Evolutionary conservation across 805 yeast genomes (phyloP), one percentile per base, ranked within the genome.

Genomic region (Blastobotrys americana): DNA sequence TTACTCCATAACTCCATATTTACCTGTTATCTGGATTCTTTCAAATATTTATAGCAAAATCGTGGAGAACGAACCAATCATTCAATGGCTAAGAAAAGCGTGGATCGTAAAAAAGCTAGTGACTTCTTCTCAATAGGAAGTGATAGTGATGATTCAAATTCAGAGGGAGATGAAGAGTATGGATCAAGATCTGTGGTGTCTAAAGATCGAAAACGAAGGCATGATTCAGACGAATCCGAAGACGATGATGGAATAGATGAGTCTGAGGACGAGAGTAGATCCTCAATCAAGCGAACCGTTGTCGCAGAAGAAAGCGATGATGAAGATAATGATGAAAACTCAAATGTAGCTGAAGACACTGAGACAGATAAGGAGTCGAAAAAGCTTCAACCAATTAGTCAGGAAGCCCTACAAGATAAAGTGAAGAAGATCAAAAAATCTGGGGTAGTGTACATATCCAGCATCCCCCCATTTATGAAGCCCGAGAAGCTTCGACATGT

Each of bases 381-480:
- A n/a, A n/a, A n/a, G n/a, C n/a, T n/a, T 21, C 15, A 15, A 5
- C 39, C 19, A 28, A 37, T 63, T 33, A 48, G 64, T 5, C 50
- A 55, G 34, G 68, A 66, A 35, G 58, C 70, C 55, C 47, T 58
- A 41, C 57, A 61, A 38, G 56, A 65, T 47, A 51, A 62, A 19
- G 64, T 65, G 22, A 67, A 67, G 39, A 73, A 76, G 52, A 66
- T 80, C 34, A 78, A 80, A 45, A 80, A 76, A 55, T 81, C 96
- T 0, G 98, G 98, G 3, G 96, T 93, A 1, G 82, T 95, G n/a
- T 93, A 93, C 55, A 64, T 93, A 2, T 88, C 97, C 0, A 76
- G 82, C 41, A 76, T 93, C 6, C 98, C 98, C 0, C 98, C 98
- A 20, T 93, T 84, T 60, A 93, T 93, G 98, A 89, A 89, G 60